Percentiles rank a stretch among this genome's conserved stretches.
These are phyloP conservation scores for Chalciporus sp. DNA, from an alignment of 1,284 basidiomycete species.

Conservation along the genomic window DNA sequence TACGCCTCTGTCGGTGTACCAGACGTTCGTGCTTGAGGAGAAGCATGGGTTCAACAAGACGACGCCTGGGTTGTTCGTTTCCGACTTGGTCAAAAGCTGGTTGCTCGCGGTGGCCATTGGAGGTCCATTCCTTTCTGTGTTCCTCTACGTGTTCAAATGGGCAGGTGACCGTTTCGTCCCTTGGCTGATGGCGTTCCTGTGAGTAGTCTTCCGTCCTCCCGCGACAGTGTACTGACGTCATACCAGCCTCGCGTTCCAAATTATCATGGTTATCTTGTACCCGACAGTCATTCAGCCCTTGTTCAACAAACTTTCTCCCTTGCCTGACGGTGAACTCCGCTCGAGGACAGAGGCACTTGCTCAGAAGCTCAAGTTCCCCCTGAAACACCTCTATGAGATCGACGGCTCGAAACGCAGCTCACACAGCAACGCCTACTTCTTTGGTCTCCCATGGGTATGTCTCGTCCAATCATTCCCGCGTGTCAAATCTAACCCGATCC, in stretches of 20 bases:
- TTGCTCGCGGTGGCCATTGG: conserved; percentile 77
- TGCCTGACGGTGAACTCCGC: conserved; percentile 75
- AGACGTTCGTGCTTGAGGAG: conserved; percentile 93
- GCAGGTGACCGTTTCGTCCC: conserved; percentile 89
- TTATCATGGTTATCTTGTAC: conserved; percentile 84
- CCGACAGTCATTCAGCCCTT: conserved; percentile 93
- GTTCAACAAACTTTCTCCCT: conserved; percentile 95
- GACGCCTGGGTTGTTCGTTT: conserved; percentile 72
- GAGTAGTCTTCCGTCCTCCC: conserved; percentile 20
- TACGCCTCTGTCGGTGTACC: conserved; percentile 79
- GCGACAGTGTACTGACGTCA: not conserved
- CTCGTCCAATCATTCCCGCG: not conserved
- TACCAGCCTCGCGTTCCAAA: conserved; percentile 79
- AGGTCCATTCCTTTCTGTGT: conserved; percentile 83
- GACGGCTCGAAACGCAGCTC: conserved; percentile 95
- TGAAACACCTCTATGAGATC: conserved; percentile 95
- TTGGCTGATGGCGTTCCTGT: conserved; percentile 89
- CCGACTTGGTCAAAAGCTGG: conserved; percentile 84
- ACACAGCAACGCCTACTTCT: conserved; percentile 96
- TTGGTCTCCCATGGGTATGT: conserved; percentile 87
- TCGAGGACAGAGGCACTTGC: conserved; percentile 77
- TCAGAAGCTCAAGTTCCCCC: conserved; percentile 84
- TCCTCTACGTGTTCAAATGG: conserved; percentile 91
- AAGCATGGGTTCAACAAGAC: conserved; percentile 98
- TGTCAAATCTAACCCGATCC: not conserved